Base-by-base conservation (phyloP, 768 basidiomycete species). In the Gymnopilus junonius region DNA sequence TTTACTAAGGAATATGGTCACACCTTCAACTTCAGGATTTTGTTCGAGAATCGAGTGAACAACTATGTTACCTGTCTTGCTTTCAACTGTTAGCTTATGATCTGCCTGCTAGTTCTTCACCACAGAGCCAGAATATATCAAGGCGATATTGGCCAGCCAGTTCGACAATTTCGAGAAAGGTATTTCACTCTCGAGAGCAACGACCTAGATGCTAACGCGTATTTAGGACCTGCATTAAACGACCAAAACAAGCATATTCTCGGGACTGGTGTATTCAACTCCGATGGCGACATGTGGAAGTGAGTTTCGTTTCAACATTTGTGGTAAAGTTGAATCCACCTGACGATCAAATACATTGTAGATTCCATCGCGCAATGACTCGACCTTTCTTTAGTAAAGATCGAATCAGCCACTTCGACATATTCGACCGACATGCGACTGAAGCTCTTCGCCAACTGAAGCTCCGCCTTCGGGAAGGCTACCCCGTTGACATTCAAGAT, bases 241-340 rank as follows among this genome's bases (percentile, higher is more conserved):
- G 51, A 67, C 14, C 64, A 61, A 45, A 61, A 73, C 61, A 58
- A 71, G 45, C 51, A 70, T 6, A 48, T 87, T 4, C 74, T 88
- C 3, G 87, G 87, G 14, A 79, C 79, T 5, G 88, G 88, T 0
- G 85, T 89, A 0, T 88, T 89, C 73, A 86, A 83, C 63, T 79
- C 84, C 2, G 85, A 87, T 67, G 84, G 82, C 17, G 85, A 86
- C 2, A 79, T 80, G 73, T 88, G 87, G 87, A 88, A 87, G 82
- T 87, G 17, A 46, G 68, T 42, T 8, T 21, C 29, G n/a, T n/a
- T n/a, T n/a, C n/a, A n/a, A n/a, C n/a, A n/a, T n/a, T n/a, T n/a
- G n/a, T 40, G 8, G 27, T 17, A 46, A 17, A 39, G n/a, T n/a
- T 21, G 23, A 1, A 17, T 15, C 8, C 48, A 31, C 21, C 55